Conservation (phyloP, 345 rosid genomes). For the Leavenworthia alabamica region DNA sequence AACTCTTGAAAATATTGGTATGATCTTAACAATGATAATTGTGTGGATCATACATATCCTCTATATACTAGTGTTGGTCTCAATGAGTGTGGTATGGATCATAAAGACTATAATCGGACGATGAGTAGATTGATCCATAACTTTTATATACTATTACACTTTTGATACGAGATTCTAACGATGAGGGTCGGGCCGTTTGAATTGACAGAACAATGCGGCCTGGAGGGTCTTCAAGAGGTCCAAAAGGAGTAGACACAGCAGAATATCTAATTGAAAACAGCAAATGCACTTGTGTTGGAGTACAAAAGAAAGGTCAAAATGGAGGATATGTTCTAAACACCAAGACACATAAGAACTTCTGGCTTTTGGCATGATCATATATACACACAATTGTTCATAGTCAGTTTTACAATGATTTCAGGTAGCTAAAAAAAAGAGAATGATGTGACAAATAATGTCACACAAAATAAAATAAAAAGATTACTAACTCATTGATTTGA, state of each 20-base stretch:
- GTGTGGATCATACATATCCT: too few species aligned
- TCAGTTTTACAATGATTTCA: conserved; percentile 21
- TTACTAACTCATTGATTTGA: neutral
- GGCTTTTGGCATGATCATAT: conserved; percentile 72
- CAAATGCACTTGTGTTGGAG: conserved; percentile 76
- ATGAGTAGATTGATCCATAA: neutral
- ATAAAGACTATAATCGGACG: neutral
- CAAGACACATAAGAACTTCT: conserved; percentile 75
- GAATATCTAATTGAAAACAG: conserved; percentile 80
- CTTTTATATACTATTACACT: neutral
- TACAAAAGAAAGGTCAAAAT: conserved; percentile 72
- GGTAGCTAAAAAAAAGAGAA: conserved; percentile 8
- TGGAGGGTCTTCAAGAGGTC: conserved; percentile 42
- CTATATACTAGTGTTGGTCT: neutral
- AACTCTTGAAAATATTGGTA: too few species aligned
- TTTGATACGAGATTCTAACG: neutral
- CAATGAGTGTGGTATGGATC: neutral
- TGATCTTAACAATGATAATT: too few species aligned
- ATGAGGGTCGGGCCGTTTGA: neutral
- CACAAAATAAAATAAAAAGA: neutral
- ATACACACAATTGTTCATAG: neutral
- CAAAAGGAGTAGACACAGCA: conserved; percentile 56
- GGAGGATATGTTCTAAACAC: conserved; percentile 85
- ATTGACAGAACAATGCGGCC: conserved; percentile 38
- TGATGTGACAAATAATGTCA: neutral